Evolutionary conservation across 2,329 filamentous ascomycete genomes (phyloP), one percentile per base, ranked within the genome.

Genomic region (Cryphonectria radicalis): DNA sequence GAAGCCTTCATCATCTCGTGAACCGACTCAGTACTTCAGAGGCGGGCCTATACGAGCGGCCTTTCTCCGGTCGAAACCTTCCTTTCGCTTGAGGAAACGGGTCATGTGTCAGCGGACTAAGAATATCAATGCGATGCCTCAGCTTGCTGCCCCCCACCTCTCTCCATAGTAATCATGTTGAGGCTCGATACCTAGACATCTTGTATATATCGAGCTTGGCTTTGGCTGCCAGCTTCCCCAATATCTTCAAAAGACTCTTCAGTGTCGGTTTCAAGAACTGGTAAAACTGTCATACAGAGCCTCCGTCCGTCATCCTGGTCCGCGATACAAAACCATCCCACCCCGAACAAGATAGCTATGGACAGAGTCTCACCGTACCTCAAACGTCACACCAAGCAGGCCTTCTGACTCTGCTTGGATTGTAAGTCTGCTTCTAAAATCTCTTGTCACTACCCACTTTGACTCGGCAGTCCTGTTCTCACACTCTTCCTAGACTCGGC

Each of bases 51-150:
- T 60, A 63, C 42, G 42, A 42, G 17, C 63, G 50, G 57, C 64
- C 42, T 53, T 62, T 57, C 14, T 35, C 67, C 57, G 59, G 67
- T 62, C 40, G 22, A 43, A 63, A 55, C 28, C n/a, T 53, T 68
- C 67, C 66, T 53, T 35, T 63, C 67, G 67, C 67, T 67, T 70
- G 35, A 63, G 59, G 55, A 70, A 70, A 70, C 35, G n/a, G 17
- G 37, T 57, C 64, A 66, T 67, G 57, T 67, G 57, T 67, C 57
- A 67, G 69, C 22, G 6, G 40, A 53, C 25, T 50, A 57, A 60
- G 50, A 25, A 40, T 46, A 40, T 25, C 14, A 4, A 46, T 62
- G 62, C 40, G 22, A n/a, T 19, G 10, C 40, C 28, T 70, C 25
- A 50, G 28, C 32, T 63, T 11, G 43, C 19, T 28, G 37, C 43